Percentiles rank a stretch among this genome's conserved stretches.
Evolutionary conservation across 495 filamentous ascomycete genomes (phyloP).

Genomic region (Halenospora varia): DNA sequence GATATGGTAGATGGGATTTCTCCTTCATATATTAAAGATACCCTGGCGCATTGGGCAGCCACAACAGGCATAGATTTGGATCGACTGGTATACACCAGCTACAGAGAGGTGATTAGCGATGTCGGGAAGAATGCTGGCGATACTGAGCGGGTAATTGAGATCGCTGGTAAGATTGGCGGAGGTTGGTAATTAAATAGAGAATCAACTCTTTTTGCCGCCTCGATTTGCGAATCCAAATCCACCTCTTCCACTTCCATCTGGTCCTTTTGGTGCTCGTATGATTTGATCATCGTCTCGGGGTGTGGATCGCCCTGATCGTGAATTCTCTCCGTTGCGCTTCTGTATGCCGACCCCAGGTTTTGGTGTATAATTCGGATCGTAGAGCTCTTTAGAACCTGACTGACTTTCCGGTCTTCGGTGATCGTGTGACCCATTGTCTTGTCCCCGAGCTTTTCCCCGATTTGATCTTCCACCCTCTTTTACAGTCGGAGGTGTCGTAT

Average conservation of each 20-base stretch:
- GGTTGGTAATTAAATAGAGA: conserved; percentile 66
- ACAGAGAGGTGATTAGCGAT: conserved; percentile 89
- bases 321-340: conserved; percentile 42
- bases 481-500: conserved; percentile 55
- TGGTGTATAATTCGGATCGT: conserved; percentile 65
- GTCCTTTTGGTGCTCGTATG: conserved; percentile 67
- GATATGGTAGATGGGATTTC: conserved; percentile 53
- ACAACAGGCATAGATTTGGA: conserved; percentile 65
- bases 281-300: conserved; percentile 43
- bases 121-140: conserved; percentile 73
- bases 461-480: conserved; percentile 34
- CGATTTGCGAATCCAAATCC: conserved; percentile 52
- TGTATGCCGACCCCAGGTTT: conserved; percentile 55
- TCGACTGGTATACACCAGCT: conserved; percentile 78
- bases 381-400: conserved; percentile 33
- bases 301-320: conserved; percentile 38
- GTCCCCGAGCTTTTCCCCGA: conserved; percentile 22
- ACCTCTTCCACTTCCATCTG: conserved; percentile 69
- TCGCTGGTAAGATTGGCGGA: conserved; percentile 89
- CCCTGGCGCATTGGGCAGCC: conserved; percentile 67
- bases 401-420: conserved; percentile 22
- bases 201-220: conserved; percentile 23
- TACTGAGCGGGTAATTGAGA: conserved; percentile 78
- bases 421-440: conserved; percentile 10
- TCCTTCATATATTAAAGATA: conserved; percentile 48